A percentile compares a stretch with the other conserved stretches of the same genome.
phyloP scores from a whole-genome alignment of 2,329 filamentous ascomycete genomes.

The Curvularia eragrostidis region DNA sequence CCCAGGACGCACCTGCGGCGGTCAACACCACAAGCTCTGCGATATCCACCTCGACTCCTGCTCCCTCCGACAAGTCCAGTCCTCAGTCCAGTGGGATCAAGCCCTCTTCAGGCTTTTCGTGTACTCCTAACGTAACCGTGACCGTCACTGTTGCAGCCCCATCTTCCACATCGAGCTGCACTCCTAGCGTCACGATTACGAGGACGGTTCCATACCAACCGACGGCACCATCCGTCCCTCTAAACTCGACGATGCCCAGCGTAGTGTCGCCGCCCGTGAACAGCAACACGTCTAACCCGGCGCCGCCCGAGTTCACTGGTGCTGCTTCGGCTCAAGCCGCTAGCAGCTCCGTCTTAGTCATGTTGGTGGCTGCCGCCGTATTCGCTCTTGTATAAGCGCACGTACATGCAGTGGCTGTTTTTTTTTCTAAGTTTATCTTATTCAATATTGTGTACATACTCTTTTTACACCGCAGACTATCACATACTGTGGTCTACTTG shows the following conservation, averaged over 20 bases:
- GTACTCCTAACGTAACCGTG: slow-evolving; percentile 9
- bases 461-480: slow-evolving; percentile 15
- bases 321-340: slow-evolving; percentile 21
- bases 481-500: background rate
- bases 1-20: slow-evolving; percentile 1
- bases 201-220: slow-evolving; percentile 30
- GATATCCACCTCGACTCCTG: slow-evolving; percentile 3
- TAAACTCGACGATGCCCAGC: slow-evolving; percentile 22
- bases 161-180: slow-evolving; percentile 16
- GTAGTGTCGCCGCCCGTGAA: slow-evolving; percentile 33
- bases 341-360: slow-evolving; percentile 30
- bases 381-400: slow-evolving; percentile 31
- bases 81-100: slow-evolving; percentile 17
- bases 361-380: slow-evolving; percentile 26
- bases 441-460: slow-evolving; percentile 15
- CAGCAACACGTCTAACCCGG: slow-evolving; percentile 26
- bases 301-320: slow-evolving; percentile 33
- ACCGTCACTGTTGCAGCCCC: slow-evolving; percentile 9
- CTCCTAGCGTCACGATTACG: slow-evolving; percentile 34
- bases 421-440: slow-evolving; percentile 12
- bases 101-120: slow-evolving; percentile 17
- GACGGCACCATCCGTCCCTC: slow-evolving; percentile 14
- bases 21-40: slow-evolving; percentile 12
- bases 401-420: slow-evolving; percentile 3
- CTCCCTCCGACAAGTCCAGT: slow-evolving; percentile 22